Conservation (phyloP, 164 flowering plant species). For the Amborella trichopoda region DNA sequence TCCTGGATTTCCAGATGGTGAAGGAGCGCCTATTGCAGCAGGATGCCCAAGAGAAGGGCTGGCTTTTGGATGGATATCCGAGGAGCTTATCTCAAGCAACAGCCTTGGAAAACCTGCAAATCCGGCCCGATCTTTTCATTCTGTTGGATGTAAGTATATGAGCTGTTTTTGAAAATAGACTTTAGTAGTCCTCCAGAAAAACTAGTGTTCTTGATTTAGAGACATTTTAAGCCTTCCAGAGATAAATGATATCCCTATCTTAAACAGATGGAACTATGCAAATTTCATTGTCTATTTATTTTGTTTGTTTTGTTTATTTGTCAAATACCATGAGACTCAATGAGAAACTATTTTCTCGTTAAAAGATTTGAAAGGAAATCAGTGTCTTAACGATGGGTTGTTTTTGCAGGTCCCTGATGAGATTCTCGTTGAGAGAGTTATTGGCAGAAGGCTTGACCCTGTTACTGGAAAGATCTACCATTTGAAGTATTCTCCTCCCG, state of each 20-base stretch:
- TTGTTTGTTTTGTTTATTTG: too few relatives aligned
- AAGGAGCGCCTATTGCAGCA: slow-evolving; percentile 64
- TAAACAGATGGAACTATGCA: too few relatives aligned
- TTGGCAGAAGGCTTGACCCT: slow-evolving; percentile 95
- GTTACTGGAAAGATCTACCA: slow-evolving; percentile 93
- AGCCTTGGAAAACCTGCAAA: slow-evolving; percentile 60
- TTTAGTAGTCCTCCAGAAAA: too few relatives aligned
- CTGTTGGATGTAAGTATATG: slow-evolving; percentile 67
- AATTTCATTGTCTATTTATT: too few relatives aligned
- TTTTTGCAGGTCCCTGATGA: slow-evolving; percentile 92
- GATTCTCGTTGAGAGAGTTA: slow-evolving; percentile 89
- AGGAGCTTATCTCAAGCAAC: slow-evolving; percentile 87
- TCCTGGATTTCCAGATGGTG: slow-evolving; percentile 67
- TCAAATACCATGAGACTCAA: too few relatives aligned
- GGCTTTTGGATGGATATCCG: slow-evolving; percentile 99
- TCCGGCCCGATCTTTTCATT: slow-evolving; percentile 80
- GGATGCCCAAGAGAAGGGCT: slow-evolving; percentile 77
- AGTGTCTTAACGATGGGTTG: too few relatives aligned
- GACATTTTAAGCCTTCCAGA: too few relatives aligned
- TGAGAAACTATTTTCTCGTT: too few relatives aligned
- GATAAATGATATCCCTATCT: too few relatives aligned
- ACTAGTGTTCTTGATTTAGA: too few relatives aligned
- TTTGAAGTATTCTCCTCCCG: slow-evolving; percentile 87
- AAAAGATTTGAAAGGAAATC: too few relatives aligned
- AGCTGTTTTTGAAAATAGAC: too few relatives aligned